Conservation (phyloP, 257 asterid species). For the Solanum sejunctum region DNA sequence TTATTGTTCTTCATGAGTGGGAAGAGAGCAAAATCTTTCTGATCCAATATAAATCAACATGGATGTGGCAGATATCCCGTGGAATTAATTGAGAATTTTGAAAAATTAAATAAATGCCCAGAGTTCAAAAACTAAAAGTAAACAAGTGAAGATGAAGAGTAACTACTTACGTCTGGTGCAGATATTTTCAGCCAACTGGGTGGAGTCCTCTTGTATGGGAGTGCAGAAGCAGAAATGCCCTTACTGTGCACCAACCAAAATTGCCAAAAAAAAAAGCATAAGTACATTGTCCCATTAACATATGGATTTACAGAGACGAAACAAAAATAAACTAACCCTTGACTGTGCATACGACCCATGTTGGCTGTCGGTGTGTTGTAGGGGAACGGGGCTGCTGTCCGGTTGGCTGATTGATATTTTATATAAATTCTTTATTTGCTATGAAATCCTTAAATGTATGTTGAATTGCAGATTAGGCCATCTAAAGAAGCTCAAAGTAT, state of each 20-base stretch:
- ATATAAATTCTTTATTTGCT: neutral
- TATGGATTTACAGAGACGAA: neutral
- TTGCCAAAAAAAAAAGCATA: neutral
- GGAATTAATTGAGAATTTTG: no score
- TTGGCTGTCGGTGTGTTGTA: constrained; percentile 8
- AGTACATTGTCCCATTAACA: neutral
- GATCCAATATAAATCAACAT: no score
- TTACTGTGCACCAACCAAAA: constrained; percentile 37
- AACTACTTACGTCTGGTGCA: constrained; percentile 29
- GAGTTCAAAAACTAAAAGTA: neutral
- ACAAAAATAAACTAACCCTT: constrained; percentile 26
- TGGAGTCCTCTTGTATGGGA: constrained; percentile 17
- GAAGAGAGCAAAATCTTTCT: no score
- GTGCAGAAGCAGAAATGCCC: constrained; percentile 70
- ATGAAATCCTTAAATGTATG: neutral
- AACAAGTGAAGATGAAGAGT: neutral
- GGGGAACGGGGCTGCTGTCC: neutral
- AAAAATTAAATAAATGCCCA: neutral
- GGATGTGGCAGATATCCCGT: no score
- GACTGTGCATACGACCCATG: constrained; percentile 82
- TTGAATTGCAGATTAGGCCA: neutral
- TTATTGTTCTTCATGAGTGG: no score
- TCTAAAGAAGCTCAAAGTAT: neutral
- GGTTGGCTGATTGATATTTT: neutral
- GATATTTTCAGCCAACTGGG: constrained; percentile 57